These are phyloP conservation scores for Medicago ruthenica DNA, from an alignment of 306 rosid species.

Conservation along the genomic window DNA sequence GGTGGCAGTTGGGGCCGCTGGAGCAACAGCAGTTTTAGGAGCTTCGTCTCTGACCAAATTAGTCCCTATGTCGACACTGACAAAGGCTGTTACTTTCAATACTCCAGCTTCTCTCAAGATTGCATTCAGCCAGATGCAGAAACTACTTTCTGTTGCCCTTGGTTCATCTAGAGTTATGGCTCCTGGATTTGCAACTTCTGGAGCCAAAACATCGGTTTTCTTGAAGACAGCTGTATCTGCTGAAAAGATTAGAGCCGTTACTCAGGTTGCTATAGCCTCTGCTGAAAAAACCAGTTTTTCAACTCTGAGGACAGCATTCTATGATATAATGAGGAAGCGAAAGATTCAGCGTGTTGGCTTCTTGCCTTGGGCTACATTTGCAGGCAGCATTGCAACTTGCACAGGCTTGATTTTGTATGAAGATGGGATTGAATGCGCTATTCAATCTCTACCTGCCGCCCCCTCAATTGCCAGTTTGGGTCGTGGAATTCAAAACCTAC, in stretches of 20 bases:
- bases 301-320: slow-evolving; percentile 78
- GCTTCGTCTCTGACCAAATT: slow-evolving; percentile 77
- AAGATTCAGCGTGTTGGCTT: slow-evolving; percentile 59
- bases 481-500: slow-evolving; percentile 70
- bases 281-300: slow-evolving; percentile 79
- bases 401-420: slow-evolving; percentile 64
- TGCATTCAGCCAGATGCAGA: slow-evolving; percentile 61
- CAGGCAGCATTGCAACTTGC: slow-evolving; percentile 72
- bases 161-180: slow-evolving; percentile 61
- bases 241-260: slow-evolving; percentile 45
- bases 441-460: slow-evolving; percentile 66
- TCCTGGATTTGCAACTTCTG: slow-evolving; percentile 66
- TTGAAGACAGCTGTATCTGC: too few species aligned
- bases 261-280: slow-evolving; percentile 70
- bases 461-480: slow-evolving; percentile 80
- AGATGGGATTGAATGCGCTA: slow-evolving; percentile 73
- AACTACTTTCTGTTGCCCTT: slow-evolving; percentile 50
- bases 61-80: slow-evolving; percentile 64
- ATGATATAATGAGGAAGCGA: slow-evolving; percentile 80
- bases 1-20: slow-evolving; percentile 88
- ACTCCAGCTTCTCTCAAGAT: slow-evolving; percentile 67
- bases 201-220: slow-evolving; percentile 31
- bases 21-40: slow-evolving; percentile 79
- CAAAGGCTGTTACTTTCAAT: slow-evolving; percentile 63
- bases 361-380: slow-evolving; percentile 78